phyloP scores from a whole-genome alignment of 331 rosid genomes.

The Quercus phellos region DNA sequence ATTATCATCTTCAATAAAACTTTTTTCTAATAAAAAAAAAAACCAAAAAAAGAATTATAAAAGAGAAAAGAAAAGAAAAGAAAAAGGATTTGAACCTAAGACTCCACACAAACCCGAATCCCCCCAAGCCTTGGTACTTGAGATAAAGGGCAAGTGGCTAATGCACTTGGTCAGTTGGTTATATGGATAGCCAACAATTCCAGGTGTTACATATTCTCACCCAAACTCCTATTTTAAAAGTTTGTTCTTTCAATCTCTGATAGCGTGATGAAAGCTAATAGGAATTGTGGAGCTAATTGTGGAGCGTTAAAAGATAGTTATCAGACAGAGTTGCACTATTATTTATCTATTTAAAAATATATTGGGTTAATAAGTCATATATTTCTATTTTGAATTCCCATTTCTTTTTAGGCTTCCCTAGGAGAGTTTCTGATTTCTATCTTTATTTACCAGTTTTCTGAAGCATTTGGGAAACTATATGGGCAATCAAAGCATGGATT shows the following conservation, averaged over 20 bases:
- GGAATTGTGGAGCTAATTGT: background rate
- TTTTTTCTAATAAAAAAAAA: no score
- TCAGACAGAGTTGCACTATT: background rate
- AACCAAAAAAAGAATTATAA: no score
- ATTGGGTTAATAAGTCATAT: background rate
- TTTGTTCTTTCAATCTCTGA: slow-evolving; percentile 5
- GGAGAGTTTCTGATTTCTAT: background rate
- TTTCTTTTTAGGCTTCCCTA: background rate
- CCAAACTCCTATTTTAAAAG: background rate
- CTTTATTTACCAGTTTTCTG: slow-evolving; percentile 54
- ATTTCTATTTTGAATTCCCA: background rate
- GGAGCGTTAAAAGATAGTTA: background rate
- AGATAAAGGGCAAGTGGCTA: background rate
- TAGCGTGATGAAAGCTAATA: background rate
- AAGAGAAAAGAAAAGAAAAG: no score
- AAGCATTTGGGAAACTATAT: slow-evolving; percentile 83
- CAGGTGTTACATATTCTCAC: background rate
- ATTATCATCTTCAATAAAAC: no score
- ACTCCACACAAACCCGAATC: background rate
- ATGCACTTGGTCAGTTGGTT: background rate
- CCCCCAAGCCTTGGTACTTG: background rate
- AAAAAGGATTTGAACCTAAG: background rate
- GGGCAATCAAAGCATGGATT: slow-evolving; percentile 69
- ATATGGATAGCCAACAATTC: background rate
- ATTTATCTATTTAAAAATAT: background rate